Conservation (phyloP, 2,329 filamentous ascomycete species). For the Pseudogymnoascus sp. region DNA sequence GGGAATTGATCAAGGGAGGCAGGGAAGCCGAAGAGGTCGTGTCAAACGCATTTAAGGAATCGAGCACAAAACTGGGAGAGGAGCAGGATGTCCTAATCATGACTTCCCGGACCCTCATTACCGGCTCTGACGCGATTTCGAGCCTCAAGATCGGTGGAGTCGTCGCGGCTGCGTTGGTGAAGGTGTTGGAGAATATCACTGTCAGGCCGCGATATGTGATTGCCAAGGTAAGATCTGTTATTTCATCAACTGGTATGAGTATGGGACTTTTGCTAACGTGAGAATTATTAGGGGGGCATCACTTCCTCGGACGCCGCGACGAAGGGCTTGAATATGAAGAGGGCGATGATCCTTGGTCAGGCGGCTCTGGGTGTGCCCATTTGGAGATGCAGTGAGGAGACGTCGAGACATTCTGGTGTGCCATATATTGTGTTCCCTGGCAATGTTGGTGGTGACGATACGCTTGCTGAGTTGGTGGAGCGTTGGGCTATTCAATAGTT, state of each 20-base stretch:
- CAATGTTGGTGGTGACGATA: slow-evolving; percentile 40
- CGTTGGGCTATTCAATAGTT: slow-evolving; percentile 11
- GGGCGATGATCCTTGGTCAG: slow-evolving; percentile 47
- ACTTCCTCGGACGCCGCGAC: slow-evolving; percentile 51
- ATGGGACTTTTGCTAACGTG: background rate
- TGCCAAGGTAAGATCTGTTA: slow-evolving; percentile 34
- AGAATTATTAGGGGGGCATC: slow-evolving; percentile 41
- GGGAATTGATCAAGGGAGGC: slow-evolving; percentile 27
- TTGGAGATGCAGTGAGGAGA: slow-evolving; percentile 48
- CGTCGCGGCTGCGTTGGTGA: slow-evolving; percentile 43
- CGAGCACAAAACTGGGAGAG: slow-evolving; percentile 33
- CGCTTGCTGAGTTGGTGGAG: slow-evolving; percentile 14
- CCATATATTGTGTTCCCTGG: slow-evolving; percentile 52
- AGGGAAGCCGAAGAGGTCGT: slow-evolving; percentile 24
- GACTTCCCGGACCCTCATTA: slow-evolving; percentile 47
- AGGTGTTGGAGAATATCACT: slow-evolving; percentile 38
- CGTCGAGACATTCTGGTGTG: slow-evolving; percentile 41
- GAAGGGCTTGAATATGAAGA: slow-evolving; percentile 45
- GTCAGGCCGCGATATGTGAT: slow-evolving; percentile 47
- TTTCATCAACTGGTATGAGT: background rate
- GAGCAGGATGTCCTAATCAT: slow-evolving; percentile 49
- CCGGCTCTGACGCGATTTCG: slow-evolving; percentile 39
- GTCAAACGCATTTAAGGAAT: slow-evolving; percentile 24
- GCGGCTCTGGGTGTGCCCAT: slow-evolving; percentile 49
- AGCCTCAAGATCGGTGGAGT: slow-evolving; percentile 46